phyloP scores from a whole-genome alignment of 1,139 yeast species.

The Taphrina confusa region DNA sequence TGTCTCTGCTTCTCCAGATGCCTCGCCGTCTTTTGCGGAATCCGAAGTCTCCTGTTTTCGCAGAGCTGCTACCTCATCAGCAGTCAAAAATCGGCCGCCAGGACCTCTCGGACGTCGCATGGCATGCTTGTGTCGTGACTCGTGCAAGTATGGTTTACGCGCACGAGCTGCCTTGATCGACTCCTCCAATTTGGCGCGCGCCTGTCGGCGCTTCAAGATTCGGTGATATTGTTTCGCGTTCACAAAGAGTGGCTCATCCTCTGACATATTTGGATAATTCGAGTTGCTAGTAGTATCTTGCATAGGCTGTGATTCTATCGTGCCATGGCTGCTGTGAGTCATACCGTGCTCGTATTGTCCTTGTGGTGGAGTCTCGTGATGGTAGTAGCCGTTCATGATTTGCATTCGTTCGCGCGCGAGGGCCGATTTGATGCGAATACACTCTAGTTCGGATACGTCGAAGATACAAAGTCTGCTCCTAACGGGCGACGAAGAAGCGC shows the following conservation, averaged over 20 bases:
- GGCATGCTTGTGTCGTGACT: conserved; percentile 97
- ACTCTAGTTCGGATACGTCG: too few relatives aligned
- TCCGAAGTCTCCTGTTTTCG: conserved; percentile 50
- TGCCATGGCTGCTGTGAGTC: background rate
- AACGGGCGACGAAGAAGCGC: too few relatives aligned
- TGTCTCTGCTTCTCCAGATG: too few relatives aligned
- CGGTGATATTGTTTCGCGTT: conserved; percentile 98
- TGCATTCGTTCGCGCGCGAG: too few relatives aligned
- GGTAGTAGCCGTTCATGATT: conserved; percentile 18
- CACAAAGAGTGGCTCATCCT: conserved; percentile 92
- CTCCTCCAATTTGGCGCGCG: conserved; percentile 91
- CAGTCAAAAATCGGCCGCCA: conserved; percentile 94
- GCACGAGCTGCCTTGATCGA: conserved; percentile 58
- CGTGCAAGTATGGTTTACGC: conserved; percentile 91
- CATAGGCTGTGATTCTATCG: background rate
- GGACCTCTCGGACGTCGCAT: conserved; percentile 99
- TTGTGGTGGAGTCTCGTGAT: conserved; percentile 4
- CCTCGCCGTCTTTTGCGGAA: too few relatives aligned
- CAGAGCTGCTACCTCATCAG: conserved; percentile 86
- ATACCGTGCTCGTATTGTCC: conserved; percentile 6
- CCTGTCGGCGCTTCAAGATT: conserved; percentile 85
- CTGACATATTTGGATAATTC: conserved; percentile 11
- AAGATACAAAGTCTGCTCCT: too few relatives aligned
- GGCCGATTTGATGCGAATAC: too few relatives aligned
- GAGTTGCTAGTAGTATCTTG: conserved; percentile 1